Conservation (phyloP, 2,329 filamentous ascomycete species). For the Fusarium humuli region DNA sequence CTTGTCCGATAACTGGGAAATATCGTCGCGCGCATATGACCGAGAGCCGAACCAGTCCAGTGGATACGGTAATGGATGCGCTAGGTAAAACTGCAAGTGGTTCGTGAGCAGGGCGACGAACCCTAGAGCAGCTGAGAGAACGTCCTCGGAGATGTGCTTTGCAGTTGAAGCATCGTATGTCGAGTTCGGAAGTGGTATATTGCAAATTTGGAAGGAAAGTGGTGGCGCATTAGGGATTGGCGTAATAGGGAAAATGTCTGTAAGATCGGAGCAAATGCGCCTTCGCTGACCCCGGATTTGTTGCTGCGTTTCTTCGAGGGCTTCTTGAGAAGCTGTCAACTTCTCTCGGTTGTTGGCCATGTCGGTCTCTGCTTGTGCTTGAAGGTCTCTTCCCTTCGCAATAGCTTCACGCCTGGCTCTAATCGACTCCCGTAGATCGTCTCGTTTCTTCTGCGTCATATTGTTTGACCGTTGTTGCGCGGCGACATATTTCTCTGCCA, state of each 20-base stretch:
- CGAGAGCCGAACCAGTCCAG: slow-evolving; percentile 78
- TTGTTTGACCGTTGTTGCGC: slow-evolving; percentile 75
- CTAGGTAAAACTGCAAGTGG: slow-evolving; percentile 84
- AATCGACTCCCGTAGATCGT: slow-evolving; percentile 76
- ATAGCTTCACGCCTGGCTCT: slow-evolving; percentile 75
- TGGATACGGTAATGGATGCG: slow-evolving; percentile 82
- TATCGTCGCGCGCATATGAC: slow-evolving; percentile 80
- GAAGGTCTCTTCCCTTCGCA: slow-evolving; percentile 67
- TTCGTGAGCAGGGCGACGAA: slow-evolving; percentile 81
- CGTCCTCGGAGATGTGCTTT: slow-evolving; percentile 70
- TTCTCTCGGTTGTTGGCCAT: slow-evolving; percentile 71
- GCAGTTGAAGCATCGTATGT: slow-evolving; percentile 69
- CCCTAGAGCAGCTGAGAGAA: slow-evolving; percentile 83
- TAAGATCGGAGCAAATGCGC: slow-evolving; percentile 86
- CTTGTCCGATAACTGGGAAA: slow-evolving; percentile 67
- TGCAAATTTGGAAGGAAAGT: slow-evolving; percentile 86
- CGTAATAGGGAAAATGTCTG: slow-evolving; percentile 82
- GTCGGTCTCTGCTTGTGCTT: slow-evolving; percentile 69
- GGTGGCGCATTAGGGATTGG: slow-evolving; percentile 67
- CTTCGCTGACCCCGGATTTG: slow-evolving; percentile 87
- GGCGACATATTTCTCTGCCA: slow-evolving; percentile 67
- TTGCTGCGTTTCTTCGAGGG: slow-evolving; percentile 68
- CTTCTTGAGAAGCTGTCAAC: slow-evolving; percentile 65
- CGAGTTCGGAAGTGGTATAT: slow-evolving; percentile 82
- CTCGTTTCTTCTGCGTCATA: slow-evolving; percentile 69